Base-by-base conservation (phyloP, 179 eudicot genomes). In the Drosera spatulata region DNA sequence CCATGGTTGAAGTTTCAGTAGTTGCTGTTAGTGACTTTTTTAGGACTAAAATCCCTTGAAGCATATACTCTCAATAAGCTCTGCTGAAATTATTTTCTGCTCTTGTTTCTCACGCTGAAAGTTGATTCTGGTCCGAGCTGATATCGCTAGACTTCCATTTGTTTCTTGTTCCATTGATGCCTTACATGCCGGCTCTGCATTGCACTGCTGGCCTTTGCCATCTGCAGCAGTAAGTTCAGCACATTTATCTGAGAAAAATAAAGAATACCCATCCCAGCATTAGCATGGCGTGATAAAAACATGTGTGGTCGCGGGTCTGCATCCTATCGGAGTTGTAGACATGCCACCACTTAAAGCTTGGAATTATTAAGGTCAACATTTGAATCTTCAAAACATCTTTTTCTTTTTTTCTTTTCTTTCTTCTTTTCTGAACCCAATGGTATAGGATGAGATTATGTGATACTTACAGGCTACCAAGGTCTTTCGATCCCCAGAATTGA, bases 191-290 rank as follows among this genome's bases (percentile, higher is more conserved):
- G 97, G 96, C 75, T 97, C 97, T 58, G 99, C 97, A 60, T 68
- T 94, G 64, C 99, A 94, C 66, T 94, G 97, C 69, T 94, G 99
- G 99, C 97, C 97, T 64, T 90, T 96, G 53, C 97, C 99, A 43
- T 87, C 97, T 10, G 57, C 84, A 59, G 97, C 85, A 41, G 96
- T 90, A 83, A 83, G 96, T 44, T 61, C 53, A 42, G 43, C 44
- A 56, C 37, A 7, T 38, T 56, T 3, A 38, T 3, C 39, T 56
- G 3, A 4, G 45, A 7, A 43, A 43, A 22, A 22, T 22, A 22
- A 43, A 4, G 45, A 10, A 50, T 4, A 50, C 5, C 53, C 12
- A 50, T 50, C 12, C 11, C 14, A 50, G 12, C 53, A 10, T 50
- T 11, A 14, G 53, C 14, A 50, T 50, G 53, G 12, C 53, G 12